Evolutionary conservation across 2,329 filamentous ascomycete genomes (phyloP), one percentile per base, ranked within the genome.

Genomic region (Bipolaris victoriae): DNA sequence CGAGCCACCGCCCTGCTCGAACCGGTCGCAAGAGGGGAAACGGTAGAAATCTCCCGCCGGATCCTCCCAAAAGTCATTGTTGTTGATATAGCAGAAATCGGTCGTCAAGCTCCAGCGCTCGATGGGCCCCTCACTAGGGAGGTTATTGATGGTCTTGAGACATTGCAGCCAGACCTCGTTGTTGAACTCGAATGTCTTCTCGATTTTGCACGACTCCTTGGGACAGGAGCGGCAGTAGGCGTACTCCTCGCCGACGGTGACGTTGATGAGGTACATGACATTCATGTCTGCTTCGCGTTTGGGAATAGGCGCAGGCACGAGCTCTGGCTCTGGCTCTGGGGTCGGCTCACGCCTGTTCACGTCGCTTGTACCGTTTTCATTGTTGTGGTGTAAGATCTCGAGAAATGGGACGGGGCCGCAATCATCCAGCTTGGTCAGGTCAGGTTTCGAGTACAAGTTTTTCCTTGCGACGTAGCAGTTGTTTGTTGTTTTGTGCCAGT

Each of bases 381-480:
- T 69, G 36, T 58, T 50, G 52, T 71, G 69, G 5, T 55, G 55
- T 9, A 52, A 49, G 3, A 50, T 29, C 36, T 74, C 69, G 11
- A 74, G 63, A 2, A 63, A 55, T 0, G 71, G 71, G 20, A 72
- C 65, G 1, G 70, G 71, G 1, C 71, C 69, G 55, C 70, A 73
- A 31, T 62, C 57, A 41, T 72, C 67, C 10, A 74, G 67, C 46
- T 65, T 60, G 5, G 60, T 60, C 10, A 62, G 62, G 40, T 72
- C 61, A 5, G 69, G 69, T 13, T 64, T 65, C 7, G 57, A 61
- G 49, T 69, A 67, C 3, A 74, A 57, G 9, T 61, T 61, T 16
- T 67, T 72, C 26, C 62, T 54, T 1, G 69, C 63, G 22, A 74
- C 68, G 51, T 72, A 74, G 59, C 70, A 74, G 49, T 72, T 72